Percentiles rank a stretch among this genome's conserved stretches.
phyloP scores from a whole-genome alignment of 768 basidiomycete genomes.

The Kwoniella sp. region DNA sequence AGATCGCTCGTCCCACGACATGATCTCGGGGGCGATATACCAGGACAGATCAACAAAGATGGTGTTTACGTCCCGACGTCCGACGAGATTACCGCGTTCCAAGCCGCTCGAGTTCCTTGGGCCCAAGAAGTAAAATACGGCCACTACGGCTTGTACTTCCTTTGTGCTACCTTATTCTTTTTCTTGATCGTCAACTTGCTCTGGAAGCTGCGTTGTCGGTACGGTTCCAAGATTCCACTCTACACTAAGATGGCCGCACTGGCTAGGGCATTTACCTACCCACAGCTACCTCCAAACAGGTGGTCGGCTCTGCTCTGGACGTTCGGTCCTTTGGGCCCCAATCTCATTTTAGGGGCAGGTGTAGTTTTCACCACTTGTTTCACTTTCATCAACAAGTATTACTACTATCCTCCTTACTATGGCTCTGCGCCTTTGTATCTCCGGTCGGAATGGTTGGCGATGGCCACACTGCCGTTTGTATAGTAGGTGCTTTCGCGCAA shows the following conservation, averaged over 20 bases:
- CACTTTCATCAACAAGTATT: slow-evolving; percentile 21
- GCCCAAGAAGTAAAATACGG: slow-evolving; percentile 16
- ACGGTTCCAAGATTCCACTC: background rate
- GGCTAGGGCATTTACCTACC: slow-evolving; percentile 2
- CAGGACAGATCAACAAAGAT: slow-evolving; percentile 14
- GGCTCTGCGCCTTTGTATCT: slow-evolving; percentile 22
- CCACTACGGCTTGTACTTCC: slow-evolving; percentile 12
- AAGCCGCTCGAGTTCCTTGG: slow-evolving; percentile 15
- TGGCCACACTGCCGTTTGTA: slow-evolving; percentile 58
- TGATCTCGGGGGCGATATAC: background rate
- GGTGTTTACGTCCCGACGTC: slow-evolving; percentile 16
- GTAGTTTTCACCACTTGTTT: slow-evolving; percentile 2
- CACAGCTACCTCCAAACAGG: background rate
- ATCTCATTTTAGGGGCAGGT: slow-evolving; percentile 1
- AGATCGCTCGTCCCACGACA: background rate
- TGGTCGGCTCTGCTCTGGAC: slow-evolving; percentile 5
- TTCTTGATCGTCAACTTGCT: slow-evolving; percentile 3
- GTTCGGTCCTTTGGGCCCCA: slow-evolving; percentile 17
- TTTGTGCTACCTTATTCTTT: slow-evolving; percentile 3
- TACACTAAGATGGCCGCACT: background rate
- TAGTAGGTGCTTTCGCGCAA: too few species aligned
- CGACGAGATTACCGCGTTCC: slow-evolving; percentile 15
- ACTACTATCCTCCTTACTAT: slow-evolving; percentile 21
- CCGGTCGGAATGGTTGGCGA: slow-evolving; percentile 56
- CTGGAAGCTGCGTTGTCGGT: slow-evolving; percentile 5